phyloP scores from a whole-genome alignment of 257 asterid genomes.

The Coffea eugenioides region DNA sequence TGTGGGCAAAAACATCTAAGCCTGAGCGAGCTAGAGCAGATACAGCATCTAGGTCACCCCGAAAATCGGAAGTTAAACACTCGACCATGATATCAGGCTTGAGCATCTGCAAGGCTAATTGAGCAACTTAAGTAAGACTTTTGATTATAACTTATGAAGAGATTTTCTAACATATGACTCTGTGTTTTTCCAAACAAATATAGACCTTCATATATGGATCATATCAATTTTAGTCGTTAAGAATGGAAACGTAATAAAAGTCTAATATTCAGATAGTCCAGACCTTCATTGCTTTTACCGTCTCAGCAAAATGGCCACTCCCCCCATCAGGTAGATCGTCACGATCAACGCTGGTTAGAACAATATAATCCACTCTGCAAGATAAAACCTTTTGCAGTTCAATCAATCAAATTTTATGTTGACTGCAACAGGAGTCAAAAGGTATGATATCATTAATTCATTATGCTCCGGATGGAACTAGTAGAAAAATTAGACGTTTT shows the following conservation, averaged over 20 bases:
- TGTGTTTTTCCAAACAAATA: not conserved
- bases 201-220: not conserved
- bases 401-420: not conserved
- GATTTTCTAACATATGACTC: not conserved
- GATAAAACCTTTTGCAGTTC: constrained; percentile 12
- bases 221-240: not conserved
- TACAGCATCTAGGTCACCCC: constrained; percentile 84
- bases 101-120: constrained; percentile 54
- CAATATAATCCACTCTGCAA: constrained; percentile 92
- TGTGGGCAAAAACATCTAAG: constrained; percentile 95
- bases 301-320: constrained; percentile 92
- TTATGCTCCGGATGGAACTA: not conserved
- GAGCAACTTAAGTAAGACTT: constrained; percentile 21
- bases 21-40: constrained; percentile 79
- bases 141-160: not conserved
- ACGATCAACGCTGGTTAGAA: constrained; percentile 91
- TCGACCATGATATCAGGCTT: constrained; percentile 92
- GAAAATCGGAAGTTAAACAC: constrained; percentile 95
- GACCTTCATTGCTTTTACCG: constrained; percentile 92
- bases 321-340: constrained; percentile 98
- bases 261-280: not conserved
- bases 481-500: not conserved
- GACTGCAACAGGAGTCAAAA: not conserved
- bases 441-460: not conserved
- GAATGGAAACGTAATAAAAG: not conserved